Conservation (phyloP, 495 filamentous ascomycete genomes). For the Penicillium daleae region DNA sequence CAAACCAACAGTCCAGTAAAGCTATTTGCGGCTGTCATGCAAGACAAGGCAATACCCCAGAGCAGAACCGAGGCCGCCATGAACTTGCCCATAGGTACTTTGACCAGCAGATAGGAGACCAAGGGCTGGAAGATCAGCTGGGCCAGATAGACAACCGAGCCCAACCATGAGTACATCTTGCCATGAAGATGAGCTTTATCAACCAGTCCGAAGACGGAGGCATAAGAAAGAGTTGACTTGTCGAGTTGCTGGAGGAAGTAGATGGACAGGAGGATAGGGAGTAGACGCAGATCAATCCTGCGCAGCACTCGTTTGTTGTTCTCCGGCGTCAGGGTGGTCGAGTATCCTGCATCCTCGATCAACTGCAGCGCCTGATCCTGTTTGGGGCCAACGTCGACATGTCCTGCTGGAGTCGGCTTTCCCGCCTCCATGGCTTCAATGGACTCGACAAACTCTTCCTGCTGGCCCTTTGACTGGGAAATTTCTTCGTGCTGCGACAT, state of each 20-base stretch:
- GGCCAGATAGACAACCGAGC: slow-evolving; percentile 52
- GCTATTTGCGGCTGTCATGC: slow-evolving; percentile 58
- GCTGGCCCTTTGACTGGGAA: slow-evolving; percentile 29
- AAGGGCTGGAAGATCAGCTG: slow-evolving; percentile 53
- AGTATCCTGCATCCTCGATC: slow-evolving; percentile 44
- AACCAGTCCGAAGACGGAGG: slow-evolving; percentile 53
- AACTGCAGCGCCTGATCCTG: slow-evolving; percentile 52
- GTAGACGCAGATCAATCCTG: slow-evolving; percentile 57
- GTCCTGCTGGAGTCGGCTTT: slow-evolving; percentile 2
- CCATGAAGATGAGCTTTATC: slow-evolving; percentile 49
- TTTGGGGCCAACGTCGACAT: slow-evolving; percentile 16
- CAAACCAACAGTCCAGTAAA: slow-evolving; percentile 60
- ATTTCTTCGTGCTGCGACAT: slow-evolving; percentile 32
- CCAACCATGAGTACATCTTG: slow-evolving; percentile 57
- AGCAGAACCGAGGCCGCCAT: slow-evolving; percentile 59
- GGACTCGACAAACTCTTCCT: slow-evolving; percentile 46
- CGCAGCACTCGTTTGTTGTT: slow-evolving; percentile 56
- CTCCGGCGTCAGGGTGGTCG: slow-evolving; percentile 51
- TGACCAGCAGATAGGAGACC: slow-evolving; percentile 44
- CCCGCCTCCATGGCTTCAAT: slow-evolving; percentile 27
- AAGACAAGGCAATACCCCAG: slow-evolving; percentile 60
- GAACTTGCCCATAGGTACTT: slow-evolving; percentile 52
- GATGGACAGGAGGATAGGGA: slow-evolving; percentile 51
- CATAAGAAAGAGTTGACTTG: slow-evolving; percentile 61
- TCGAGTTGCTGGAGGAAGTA: slow-evolving; percentile 60